Evolutionary conservation across 176 grass and related monocot species (phyloP), one percentile per base, ranked within the genome.

Genomic region (Lolium rigidum): DNA sequence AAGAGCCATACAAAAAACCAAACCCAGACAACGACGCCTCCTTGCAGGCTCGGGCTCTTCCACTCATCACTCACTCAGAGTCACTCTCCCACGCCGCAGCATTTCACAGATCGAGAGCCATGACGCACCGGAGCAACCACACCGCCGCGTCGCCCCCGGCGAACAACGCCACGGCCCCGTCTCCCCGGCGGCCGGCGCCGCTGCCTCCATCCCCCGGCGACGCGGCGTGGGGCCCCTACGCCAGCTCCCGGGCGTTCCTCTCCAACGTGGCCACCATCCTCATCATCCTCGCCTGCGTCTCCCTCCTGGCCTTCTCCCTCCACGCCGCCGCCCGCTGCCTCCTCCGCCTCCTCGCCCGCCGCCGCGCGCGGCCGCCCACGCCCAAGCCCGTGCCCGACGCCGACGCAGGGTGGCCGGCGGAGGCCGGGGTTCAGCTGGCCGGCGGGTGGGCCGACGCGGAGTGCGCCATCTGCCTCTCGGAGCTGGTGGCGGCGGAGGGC

Each of bases 181-280:
- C 84, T 1, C 82, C 70, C 0, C 88, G 76, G 66, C 50, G 86
- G 2, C 86, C 41, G 41, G 31, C 31, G 31, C 41, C 48, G 12
- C 59, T 38, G 28, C 2, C 77, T 3, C 22, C 72, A 16, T 4
- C 43, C 35, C 4, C 25, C n/a, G 20, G 15, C 41, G 84, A 24
- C 48, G 86, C 41, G n/a, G 83, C 83, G 72, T 98, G 95, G 91
- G 84, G 84, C 2, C 87, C 94, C 43, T 94, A 90, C 90, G 38
- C 90, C 26, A 91, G 92, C 90, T 76, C 92, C 43, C 88, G 88
- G 9, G 90, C 88, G 48, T 90, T 99, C 88, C 89, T 94, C 84
- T 88, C 92, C 80, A 99, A 94, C 92, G 91, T 94, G 87, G 94
- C 82, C 76, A 92, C 93, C 88, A 91, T 99, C 82, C 76, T 99